A percentile compares a stretch with the other conserved stretches of the same genome.
Conservation (phyloP, 164 flowering plant species). For the Stephania yunnanensis region DNA sequence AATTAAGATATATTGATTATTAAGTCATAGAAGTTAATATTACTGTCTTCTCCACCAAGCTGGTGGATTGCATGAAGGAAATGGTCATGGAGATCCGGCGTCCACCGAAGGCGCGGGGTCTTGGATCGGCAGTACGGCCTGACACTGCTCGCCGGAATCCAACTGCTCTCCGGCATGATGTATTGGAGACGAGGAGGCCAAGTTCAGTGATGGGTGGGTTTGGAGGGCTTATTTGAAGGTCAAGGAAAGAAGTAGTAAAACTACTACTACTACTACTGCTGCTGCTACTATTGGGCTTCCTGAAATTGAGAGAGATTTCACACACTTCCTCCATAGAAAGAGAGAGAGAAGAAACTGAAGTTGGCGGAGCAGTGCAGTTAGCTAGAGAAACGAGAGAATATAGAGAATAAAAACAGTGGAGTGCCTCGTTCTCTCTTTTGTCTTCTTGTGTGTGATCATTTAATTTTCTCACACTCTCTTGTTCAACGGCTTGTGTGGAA, state of each 20-base stretch:
- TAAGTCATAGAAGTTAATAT: background rate
- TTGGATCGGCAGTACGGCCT: conserved; percentile 15
- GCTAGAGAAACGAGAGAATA: too few species aligned
- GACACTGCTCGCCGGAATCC: conserved; percentile 8
- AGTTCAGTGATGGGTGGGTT: conserved; percentile 6
- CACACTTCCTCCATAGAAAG: conserved; percentile 12
- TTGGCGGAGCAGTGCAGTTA: background rate
- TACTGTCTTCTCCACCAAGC: conserved; percentile 21
- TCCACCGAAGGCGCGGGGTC: conserved; percentile 18
- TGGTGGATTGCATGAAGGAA: conserved; percentile 15
- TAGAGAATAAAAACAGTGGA: background rate
- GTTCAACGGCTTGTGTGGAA: background rate
- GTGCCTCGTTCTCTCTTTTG: conserved; percentile 9
- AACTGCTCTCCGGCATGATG: conserved; percentile 4
- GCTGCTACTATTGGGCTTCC: conserved; percentile 9
- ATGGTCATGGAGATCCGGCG: conserved; percentile 15
- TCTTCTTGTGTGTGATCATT: conserved; percentile 4
- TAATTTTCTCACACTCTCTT: background rate
- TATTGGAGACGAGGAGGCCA: conserved; percentile 1
- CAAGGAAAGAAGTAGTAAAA: conserved; percentile 7
- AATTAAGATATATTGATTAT: background rate
- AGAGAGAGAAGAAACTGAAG: background rate
- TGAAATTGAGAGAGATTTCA: conserved; percentile 12
- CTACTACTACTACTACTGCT: conserved; percentile 8
- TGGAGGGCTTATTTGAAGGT: conserved; percentile 6